These are phyloP conservation scores for Candida nemodendra DNA, from an alignment of 805 yeast species.

Conservation along the genomic window DNA sequence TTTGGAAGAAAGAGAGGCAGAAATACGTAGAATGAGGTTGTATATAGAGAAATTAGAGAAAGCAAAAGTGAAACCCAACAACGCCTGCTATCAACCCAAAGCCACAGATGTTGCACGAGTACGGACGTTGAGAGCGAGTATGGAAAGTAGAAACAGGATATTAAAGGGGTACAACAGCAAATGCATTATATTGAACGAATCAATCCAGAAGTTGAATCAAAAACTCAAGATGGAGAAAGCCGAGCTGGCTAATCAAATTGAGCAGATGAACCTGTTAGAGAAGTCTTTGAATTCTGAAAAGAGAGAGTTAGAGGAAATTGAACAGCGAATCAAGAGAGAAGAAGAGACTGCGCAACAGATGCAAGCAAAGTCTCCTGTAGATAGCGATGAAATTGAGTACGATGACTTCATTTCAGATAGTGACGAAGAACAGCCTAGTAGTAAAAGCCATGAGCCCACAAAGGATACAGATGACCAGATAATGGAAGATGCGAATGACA, in stretches of 20 bases:
- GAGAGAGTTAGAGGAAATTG: slow-evolving; percentile 7
- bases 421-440: not conserved
- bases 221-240: slow-evolving; percentile 9
- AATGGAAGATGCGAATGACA: not conserved
- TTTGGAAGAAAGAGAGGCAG: slow-evolving; percentile 16
- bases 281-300: slow-evolving; percentile 3
- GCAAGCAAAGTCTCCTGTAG: not conserved
- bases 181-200: slow-evolving; percentile 14
- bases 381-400: not conserved
- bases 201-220: slow-evolving; percentile 9
- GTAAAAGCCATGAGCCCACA: too few relatives aligned
- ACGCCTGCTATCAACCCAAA: not conserved
- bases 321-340: slow-evolving; percentile 10
- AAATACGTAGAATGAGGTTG: slow-evolving; percentile 19
- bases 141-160: slow-evolving; percentile 6
- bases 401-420: not conserved
- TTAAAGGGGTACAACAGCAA: slow-evolving; percentile 9
- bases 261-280: slow-evolving; percentile 9
- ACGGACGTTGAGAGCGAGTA: slow-evolving; percentile 4
- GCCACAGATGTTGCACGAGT: not conserved
- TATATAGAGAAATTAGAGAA: slow-evolving; percentile 17
- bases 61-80: slow-evolving; percentile 1
- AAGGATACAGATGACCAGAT: not conserved
- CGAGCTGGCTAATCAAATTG: slow-evolving; percentile 11
- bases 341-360: slow-evolving; percentile 36